Evolutionary conservation across 192 early-diverging fungal genomes (phyloP), one percentile per base, ranked within the genome.

Genomic region (Pilobolus umbonatus): DNA sequence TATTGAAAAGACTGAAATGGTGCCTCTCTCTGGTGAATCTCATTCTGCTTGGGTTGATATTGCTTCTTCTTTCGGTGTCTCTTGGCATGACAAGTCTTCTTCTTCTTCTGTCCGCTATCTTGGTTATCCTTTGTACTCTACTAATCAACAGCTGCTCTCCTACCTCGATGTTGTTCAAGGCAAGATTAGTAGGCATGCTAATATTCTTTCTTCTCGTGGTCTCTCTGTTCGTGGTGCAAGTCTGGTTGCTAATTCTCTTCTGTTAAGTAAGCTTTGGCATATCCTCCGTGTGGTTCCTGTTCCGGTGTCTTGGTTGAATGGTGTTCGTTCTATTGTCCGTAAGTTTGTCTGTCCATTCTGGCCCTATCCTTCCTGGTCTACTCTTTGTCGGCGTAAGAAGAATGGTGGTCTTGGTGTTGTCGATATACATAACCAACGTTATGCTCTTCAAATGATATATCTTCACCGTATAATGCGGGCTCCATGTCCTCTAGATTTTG

Each of bases 201-300:
- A 48, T 10, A 17, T 51, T n/a, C 21, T 11, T 8, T 4, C 19
- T 5, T 17, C 2, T 12, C 3, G 31, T 0, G 19, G 22, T 21
- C 51, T 54, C 1, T 54, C 32, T 5, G 32, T 54, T 17, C 32
- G 30, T 19, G 51, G 51, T 35, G 0, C n/a, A 2, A 10, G n/a
- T 1, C 15, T 15, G 2, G 34, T 54, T 22, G 29, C 31, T n/a
- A 54, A 54, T 19, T 38, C 51, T 0, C 22, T 54, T 19, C 0
- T 54, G 3, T 10, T 54, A 5, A 38, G 32, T 8, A 14, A 22
- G n/a, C 15, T 54, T 15, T 54, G 51, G 51, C 22, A 54, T 54
- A 22, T 54, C 1, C 17, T 54, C 0, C 31, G 51, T 0, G 30
- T 54, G 2, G 34, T 38, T 8, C 11, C 36, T 5, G 3, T n/a